Evolutionary conservation across 2,329 filamentous ascomycete species (phyloP), one percentile per base, ranked within the genome.

Genomic region (Trichoderma semiorbis): DNA sequence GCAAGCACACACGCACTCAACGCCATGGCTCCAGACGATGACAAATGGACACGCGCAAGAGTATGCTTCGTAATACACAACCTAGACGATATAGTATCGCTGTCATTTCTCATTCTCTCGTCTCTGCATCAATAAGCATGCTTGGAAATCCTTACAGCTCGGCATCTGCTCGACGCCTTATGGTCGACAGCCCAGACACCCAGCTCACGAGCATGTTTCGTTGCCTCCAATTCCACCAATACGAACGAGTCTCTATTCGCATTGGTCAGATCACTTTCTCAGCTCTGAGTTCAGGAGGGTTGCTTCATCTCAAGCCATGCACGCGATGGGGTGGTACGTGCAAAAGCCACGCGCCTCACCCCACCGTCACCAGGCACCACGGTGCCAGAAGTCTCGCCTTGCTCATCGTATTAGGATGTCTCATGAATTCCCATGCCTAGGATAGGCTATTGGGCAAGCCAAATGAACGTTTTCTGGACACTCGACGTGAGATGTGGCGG

Each of bases 281-380:
- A 68, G 65, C 65, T 68, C 24, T 11, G 50, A 36, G 7, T 47
- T 32, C 11, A 16, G 36, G 36, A 47, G 36, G 55, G 55, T 30
- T 68, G 26, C 65, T 69, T 69, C 65, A 30, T 61, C 53, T 69
- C 36, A 8, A 60, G n/a, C 26, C 55, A 32, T 24, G 34, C 65
- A 61, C 55, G 26, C 36, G 55, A 69, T 34, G 65, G 60, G 36
- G 26, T 69, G 55, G 36, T 69, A 47, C 26, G 21, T 28, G 50
- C 53, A 43, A 47, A 60, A 50, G 55, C 36, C 36, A 50, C 12
- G 53, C 36, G 12, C 65, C 36, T 68, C 65, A 18, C 21, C 50
- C 57, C 65, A 69, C 64, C 64, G 43, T 30, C 8, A 43, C 28
- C 36, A 50, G 53, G 65, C 65, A 69, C 26, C n/a, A 39, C 47